Evolutionary conservation across 805 yeast species (phyloP), one percentile per base, ranked within the genome.

Genomic region (Torulaspora delbrueckii): DNA sequence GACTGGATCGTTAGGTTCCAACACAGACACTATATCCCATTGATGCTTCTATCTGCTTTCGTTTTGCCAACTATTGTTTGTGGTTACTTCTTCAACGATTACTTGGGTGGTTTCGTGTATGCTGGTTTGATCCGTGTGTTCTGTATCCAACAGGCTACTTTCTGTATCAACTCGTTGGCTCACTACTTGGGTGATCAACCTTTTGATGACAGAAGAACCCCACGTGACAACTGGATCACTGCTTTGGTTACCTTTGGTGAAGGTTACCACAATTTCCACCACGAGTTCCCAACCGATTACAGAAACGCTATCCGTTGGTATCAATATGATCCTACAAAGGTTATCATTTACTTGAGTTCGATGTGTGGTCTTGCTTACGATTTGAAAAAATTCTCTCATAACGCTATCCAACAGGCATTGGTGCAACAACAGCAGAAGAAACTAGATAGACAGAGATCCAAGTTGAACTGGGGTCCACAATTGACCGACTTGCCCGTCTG

Each of bases 231-330:
- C 66, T 77, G 80, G 62, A 59, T 86, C 51, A 84, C 93, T 41
- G 93, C 93, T 4, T 70, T 85, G 48, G 88, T 84, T 48, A 86
- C 95, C 0, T 84, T 85, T 60, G 95, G 95, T 67, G 95, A 86
- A 70, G 95, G 95, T 52, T 84, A 85, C 74, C 93, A 86, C 62
- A 86, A 86, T 70, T 86, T 85, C 80, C 95, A 86, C 67, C 95
- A 86, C 66, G 95, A 85, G 72, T 86, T 85, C 76, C 93, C 95
- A 58, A 77, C 86, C 14, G 95, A 86, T 70, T 86, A 85, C 76
- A 79, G 95, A 77, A 85, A 85, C 63, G 93, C 93, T 30, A 75
- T 85, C 62, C 82, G 79, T 63, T 85, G 93, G 93, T 85, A 81
- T 73, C 91, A 85, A 74, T 85, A 80, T 62, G 95, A 86, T 65